Base-by-base conservation (phyloP, 257 asterid species). In the Przewalskia tangutica region DNA sequence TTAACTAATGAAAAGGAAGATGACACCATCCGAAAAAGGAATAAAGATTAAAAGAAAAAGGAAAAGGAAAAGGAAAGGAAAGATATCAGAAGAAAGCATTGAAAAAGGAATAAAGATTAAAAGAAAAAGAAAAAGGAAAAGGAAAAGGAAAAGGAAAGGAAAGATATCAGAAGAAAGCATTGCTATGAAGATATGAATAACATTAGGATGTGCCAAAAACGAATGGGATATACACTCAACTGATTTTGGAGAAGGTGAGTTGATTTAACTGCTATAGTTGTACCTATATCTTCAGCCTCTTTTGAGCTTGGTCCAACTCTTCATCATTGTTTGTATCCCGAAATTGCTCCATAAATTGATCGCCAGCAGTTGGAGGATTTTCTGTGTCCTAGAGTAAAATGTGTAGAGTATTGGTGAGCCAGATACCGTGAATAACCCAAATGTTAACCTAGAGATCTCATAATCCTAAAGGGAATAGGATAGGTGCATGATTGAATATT, bases 281-380 rank as follows among this genome's bases (percentile, higher is more conserved):
- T 76, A 53, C 12, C 87, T 88, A 92, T 63, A 86, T 46, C 84
- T 89, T 95, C 84, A 36, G 88, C 88, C 93, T 87, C 84, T 92
- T 91, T 20, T 86, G 93, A 83, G 92, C 87, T 84, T 86, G 88
- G 76, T 89, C 90, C 6, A 89, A 81, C 73, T 89, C 94, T 50
- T 83, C 89, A n/a, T 85, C 88, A 5, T 81, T 85, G 84, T 65
- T 44, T 6, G 77, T 14, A 9, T 80, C 92, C 71, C 78, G 87
- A 84, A 86, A 89, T 8, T 83, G 86, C 50, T 90, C 90, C 42
- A 38, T 83, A 16, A 88, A 82, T 81, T 87, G 94, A 86, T 82
- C 82, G 71, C 86, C 58, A 4, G 87, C 84, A 71, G 89, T 86
- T 62, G 86, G 88, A 64, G 86, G 46, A 91, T 89, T 55, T 82